These are phyloP conservation scores for Cruciata laevipes DNA, from an alignment of 257 asterid genomes.

Conservation along the genomic window DNA sequence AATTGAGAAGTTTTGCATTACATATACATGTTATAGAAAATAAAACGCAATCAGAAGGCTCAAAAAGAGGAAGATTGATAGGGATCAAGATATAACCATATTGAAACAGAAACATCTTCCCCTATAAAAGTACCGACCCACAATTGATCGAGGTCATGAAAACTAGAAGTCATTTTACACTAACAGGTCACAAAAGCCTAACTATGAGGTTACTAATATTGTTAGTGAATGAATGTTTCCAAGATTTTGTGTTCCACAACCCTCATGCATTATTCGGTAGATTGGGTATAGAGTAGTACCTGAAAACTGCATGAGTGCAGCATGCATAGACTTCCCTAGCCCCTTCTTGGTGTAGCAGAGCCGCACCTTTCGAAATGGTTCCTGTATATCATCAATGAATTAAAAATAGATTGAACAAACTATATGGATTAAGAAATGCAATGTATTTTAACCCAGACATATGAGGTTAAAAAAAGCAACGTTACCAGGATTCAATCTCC, in stretches of 20 bases:
- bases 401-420: conserved; percentile 6
- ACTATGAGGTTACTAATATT: not conserved
- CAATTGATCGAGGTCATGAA: not conserved
- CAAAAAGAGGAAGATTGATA: not conserved
- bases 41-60: not conserved
- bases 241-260: not conserved
- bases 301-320: conserved; percentile 92
- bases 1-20: not conserved
- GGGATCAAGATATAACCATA: not conserved
- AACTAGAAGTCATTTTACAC: not conserved
- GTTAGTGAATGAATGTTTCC: not conserved
- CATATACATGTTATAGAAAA: not conserved
- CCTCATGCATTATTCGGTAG: not conserved
- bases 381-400: conserved; percentile 38
- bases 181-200: not conserved
- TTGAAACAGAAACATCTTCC: not conserved
- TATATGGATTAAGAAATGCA: conserved; percentile 7
- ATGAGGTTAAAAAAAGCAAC: conserved; percentile 2
- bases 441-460: not conserved
- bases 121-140: not conserved
- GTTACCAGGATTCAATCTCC: not conserved
- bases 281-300: conserved; percentile 26
- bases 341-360: conserved; percentile 85
- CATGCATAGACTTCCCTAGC: conserved; percentile 98
- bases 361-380: conserved; percentile 93